phyloP scores from a whole-genome alignment of 2,329 filamentous ascomycete genomes.

The Aotearoamyces nothofagi region DNA sequence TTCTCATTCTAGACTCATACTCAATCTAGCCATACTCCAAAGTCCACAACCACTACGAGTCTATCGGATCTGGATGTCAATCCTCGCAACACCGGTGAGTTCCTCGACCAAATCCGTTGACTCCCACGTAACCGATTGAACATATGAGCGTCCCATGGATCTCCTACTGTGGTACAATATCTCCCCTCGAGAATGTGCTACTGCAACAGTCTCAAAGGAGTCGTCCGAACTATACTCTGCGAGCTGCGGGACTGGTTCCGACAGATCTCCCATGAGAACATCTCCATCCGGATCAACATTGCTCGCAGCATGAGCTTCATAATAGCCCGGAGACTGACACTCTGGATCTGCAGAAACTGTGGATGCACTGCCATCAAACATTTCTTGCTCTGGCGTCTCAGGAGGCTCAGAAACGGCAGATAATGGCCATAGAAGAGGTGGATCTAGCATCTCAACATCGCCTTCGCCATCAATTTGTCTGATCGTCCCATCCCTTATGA shows the following conservation, averaged over 20 bases:
- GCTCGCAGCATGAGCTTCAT: too few relatives aligned
- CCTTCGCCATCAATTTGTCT: constrained; percentile 9
- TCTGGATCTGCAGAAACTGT: constrained; percentile 1
- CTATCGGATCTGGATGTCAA: constrained; percentile 23
- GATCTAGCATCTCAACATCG: constrained; percentile 10
- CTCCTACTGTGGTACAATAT: constrained; percentile 1
- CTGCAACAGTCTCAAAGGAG: constrained; percentile 4
- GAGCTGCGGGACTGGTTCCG: not conserved
- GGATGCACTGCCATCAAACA: constrained; percentile 10
- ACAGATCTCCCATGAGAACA: constrained; percentile 11
- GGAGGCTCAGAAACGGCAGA: too few relatives aligned
- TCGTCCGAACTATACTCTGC: constrained; percentile 3
- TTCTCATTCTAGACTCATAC: too few relatives aligned
- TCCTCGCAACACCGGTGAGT: constrained; percentile 21
- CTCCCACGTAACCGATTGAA: not conserved
- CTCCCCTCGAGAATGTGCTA: too few relatives aligned
- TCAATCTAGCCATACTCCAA: too few relatives aligned
- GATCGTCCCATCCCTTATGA: constrained; percentile 17
- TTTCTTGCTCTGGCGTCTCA: too few relatives aligned
- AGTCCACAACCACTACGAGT: too few relatives aligned
- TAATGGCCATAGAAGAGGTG: too few relatives aligned
- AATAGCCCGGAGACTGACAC: constrained; percentile 4
- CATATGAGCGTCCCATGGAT: not conserved
- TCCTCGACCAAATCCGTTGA: constrained; percentile 20
- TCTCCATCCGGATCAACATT: constrained; percentile 6